Evolutionary conservation across 2,329 filamentous ascomycete genomes (phyloP), one percentile per base, ranked within the genome.

Genomic region (Aspergillus uvarum): DNA sequence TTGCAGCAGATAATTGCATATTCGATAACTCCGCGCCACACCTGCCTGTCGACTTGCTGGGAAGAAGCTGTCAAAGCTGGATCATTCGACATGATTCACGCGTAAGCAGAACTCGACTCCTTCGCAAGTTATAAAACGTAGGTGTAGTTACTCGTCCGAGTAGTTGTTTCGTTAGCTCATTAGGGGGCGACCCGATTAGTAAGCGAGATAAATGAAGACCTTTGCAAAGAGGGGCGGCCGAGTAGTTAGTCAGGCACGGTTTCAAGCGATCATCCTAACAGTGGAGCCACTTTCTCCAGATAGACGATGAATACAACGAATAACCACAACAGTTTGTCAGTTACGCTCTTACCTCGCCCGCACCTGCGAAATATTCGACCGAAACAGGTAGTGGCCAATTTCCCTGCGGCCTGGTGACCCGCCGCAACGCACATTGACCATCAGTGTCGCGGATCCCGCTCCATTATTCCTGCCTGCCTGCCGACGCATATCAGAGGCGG

Each of bases 231-330:
- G 59, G 61, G 59, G 52, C 51, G 31, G 44, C 48, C 16, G 51
- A 35, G 32, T 24, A 56, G 38, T 55, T 63, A 63, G 61, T 56
- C 61, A 61, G 59, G 59, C 55, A 63, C 61, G 49, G 55, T 57
- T 53, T 61, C 35, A 56, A 61, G 61, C 59, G 56, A 63, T 59
- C 59, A 32, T 53, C 49, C 58, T 54, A 44, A 24, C 56, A 48
- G 61, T 63, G 61, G 61, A 61, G 59, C 42, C 48, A 12, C 32
- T 59, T 58, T 35, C 54, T 60, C 51, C 54, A 57, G 60, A 56
- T 54, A 47, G 35, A 44, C 26, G 35, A 54, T 47, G 54, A 24
- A 31, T 38, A 21, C 52, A 47, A 44, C 52, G 38, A 54, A 44
- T n/a, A 44, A 35, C 38, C 14, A 19, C 38, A 16, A 16, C 38